A percentile compares a stretch with the other conserved stretches of the same genome.
Conservation (phyloP, 306 rosid genomes). For the Malus sieversii region DNA sequence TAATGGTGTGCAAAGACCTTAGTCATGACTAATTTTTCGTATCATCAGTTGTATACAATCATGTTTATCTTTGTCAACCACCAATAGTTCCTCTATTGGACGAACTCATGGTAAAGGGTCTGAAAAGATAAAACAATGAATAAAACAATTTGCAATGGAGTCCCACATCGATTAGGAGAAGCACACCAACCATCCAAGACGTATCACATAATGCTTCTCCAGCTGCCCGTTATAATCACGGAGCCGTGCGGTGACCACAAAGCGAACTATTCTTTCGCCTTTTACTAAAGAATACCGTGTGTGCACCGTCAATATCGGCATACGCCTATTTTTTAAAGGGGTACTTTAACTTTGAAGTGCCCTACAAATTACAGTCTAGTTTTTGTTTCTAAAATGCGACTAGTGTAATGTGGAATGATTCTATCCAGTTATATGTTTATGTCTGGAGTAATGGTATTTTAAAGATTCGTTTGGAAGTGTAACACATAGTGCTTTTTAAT, state of each 20-base stretch:
- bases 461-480: too few relatives aligned
- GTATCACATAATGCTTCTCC: neutral
- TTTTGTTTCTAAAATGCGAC: neutral
- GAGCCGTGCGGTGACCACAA: slow-evolving; percentile 31
- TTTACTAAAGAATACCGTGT: slow-evolving; percentile 68
- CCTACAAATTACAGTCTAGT: neutral
- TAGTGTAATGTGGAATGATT: too few relatives aligned
- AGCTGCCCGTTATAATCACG: fast-evolving
- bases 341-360: neutral
- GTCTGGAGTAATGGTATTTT: too few relatives aligned
- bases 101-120: too few relatives aligned
- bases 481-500: too few relatives aligned
- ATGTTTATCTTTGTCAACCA: too few relatives aligned
- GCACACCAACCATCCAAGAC: neutral
- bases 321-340: slow-evolving; percentile 22
- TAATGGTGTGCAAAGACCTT: too few relatives aligned
- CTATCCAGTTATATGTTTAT: fast-evolving
- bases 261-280: slow-evolving; percentile 70
- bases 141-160: neutral
- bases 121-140: too few relatives aligned
- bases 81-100: too few relatives aligned
- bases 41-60: too few relatives aligned
- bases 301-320: slow-evolving; percentile 2
- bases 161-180: neutral
- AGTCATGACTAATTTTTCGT: too few relatives aligned